Evolutionary conservation across 2,329 filamentous ascomycete species (phyloP).

Genomic region (Capronia coronata): DNA sequence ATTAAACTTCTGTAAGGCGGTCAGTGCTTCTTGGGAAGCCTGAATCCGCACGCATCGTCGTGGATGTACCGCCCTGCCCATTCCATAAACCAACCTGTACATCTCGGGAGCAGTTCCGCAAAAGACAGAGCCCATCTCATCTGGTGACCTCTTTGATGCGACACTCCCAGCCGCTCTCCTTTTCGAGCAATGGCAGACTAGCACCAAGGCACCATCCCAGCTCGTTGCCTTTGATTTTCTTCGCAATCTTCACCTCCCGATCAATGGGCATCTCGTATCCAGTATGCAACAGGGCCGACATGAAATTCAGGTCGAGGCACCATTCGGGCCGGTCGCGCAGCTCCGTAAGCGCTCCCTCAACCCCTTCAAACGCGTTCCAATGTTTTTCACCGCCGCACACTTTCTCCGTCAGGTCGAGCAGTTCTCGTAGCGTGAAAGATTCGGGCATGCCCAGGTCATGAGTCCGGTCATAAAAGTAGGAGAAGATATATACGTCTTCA

Average conservation of each 20-base stretch:
- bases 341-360: conserved; percentile 73
- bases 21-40: not conserved
- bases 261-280: conserved; percentile 98
- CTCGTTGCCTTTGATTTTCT: conserved; percentile 97
- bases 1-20: not conserved
- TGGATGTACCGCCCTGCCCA: no score
- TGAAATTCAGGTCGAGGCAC: conserved; percentile 94
- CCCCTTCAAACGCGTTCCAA: conserved; percentile 74
- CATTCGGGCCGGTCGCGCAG: conserved; percentile 76
- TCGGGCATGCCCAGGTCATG: conserved; percentile 96
- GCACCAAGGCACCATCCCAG: conserved; percentile 96
- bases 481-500: conserved; percentile 94
- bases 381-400: conserved; percentile 72
- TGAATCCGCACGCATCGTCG: not conserved
- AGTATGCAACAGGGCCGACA: conserved; percentile 84
- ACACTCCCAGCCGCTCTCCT: conserved; percentile 84
- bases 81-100: no score
- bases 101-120: no score
- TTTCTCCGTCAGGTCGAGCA: conserved; percentile 74
- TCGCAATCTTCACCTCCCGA: conserved; percentile 92
- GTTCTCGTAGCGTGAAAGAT: conserved; percentile 83
- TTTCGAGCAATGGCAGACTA: conserved; percentile 75
- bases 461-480: conserved; percentile 95
- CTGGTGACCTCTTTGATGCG: conserved; percentile 70
- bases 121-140: not conserved